Evolutionary conservation across 495 filamentous ascomycete species (phyloP).

Genomic region (Neurospora terricola): DNA sequence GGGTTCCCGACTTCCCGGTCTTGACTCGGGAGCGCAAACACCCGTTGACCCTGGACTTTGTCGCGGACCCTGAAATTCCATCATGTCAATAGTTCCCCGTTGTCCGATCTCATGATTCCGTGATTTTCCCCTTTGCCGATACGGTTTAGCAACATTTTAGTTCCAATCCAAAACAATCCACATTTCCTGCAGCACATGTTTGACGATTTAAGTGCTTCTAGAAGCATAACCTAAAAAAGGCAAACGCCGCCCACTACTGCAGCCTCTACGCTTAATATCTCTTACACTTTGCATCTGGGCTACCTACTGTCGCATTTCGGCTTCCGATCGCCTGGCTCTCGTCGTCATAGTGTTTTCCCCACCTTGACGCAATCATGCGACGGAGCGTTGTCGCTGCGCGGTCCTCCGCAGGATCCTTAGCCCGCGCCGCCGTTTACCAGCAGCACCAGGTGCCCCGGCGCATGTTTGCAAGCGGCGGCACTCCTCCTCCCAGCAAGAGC

Average conservation of each 20-base stretch:
- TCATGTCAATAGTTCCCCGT: not conserved
- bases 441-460: slow-evolving; percentile 12
- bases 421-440: slow-evolving; percentile 7
- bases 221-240: not conserved
- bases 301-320: not conserved
- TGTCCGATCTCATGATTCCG: not conserved
- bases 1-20: not conserved
- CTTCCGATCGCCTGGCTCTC: not conserved
- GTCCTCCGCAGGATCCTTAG: slow-evolving; percentile 16
- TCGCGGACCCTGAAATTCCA: not conserved
- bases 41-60: not conserved
- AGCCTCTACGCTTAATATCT: not conserved
- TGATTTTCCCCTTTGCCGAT: not conserved
- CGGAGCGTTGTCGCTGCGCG: slow-evolving; percentile 15
- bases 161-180: not conserved
- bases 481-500: slow-evolving; percentile 4
- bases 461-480: slow-evolving; percentile 8
- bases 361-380: slow-evolving; percentile 11
- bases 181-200: not conserved
- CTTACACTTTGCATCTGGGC: not conserved
- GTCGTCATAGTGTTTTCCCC: not conserved
- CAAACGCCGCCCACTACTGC: not conserved
- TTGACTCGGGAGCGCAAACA: not conserved
- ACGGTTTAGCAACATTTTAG: not conserved
- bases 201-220: not conserved